phyloP scores from a whole-genome alignment of 2,329 filamentous ascomycete genomes.

The Venturia aucupariae region DNA sequence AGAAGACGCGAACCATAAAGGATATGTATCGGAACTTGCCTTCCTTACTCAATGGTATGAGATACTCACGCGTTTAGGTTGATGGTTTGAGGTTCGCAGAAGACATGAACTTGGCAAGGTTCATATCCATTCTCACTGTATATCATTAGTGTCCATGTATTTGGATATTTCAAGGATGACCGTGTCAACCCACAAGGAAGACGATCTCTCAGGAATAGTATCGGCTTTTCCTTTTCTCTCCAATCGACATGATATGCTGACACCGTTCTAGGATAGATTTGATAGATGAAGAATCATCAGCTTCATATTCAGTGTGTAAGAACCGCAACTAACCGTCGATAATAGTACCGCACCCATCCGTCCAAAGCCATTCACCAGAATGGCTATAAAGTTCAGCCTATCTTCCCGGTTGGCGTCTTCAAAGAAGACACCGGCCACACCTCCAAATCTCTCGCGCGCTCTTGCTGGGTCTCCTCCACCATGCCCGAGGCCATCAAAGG shows the following conservation, averaged over 20 bases:
- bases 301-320: not conserved
- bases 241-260: not conserved
- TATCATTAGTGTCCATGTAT: not conserved
- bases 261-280: not conserved
- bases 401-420: too few species aligned
- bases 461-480: too few species aligned
- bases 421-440: too few species aligned
- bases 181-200: not conserved
- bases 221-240: not conserved
- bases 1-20: not conserved
- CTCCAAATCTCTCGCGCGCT: too few species aligned
- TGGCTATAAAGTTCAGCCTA: too few species aligned
- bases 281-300: not conserved
- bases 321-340: not conserved
- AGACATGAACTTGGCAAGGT: not conserved
- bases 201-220: not conserved
- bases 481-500: too few species aligned
- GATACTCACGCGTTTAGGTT: not conserved
- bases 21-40: not conserved
- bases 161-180: not conserved
- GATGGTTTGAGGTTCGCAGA: not conserved
- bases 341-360: not conserved
- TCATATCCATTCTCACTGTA: not conserved
- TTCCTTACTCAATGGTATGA: not conserved
- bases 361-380: not conserved